These are phyloP conservation scores for Lepraria neglecta DNA, from an alignment of 495 filamentous ascomycete species.

Conservation along the genomic window DNA sequence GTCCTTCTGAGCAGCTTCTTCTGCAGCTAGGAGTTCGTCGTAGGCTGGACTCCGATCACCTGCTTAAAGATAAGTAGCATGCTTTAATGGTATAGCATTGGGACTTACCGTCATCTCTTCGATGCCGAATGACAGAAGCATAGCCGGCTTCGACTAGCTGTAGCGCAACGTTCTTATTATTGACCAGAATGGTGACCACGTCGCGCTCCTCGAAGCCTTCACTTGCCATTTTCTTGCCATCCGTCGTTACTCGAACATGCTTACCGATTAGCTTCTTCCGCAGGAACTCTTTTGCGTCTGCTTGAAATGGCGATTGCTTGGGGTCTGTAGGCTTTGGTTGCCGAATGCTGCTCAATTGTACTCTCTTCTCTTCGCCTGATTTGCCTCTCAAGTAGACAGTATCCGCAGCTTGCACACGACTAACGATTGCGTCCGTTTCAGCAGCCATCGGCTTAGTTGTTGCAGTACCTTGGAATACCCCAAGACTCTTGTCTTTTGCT, in stretches of 20 bases:
- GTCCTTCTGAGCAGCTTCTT: conserved; percentile 76
- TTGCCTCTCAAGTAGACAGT: conserved; percentile 80
- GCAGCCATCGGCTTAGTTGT: conserved; percentile 51
- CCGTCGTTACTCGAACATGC: conserved; percentile 76
- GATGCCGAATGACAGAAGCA: conserved; percentile 86
- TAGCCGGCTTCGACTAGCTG: conserved; percentile 85
- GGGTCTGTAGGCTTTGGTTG: conserved; percentile 80
- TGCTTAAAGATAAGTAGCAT: conserved; percentile 6
- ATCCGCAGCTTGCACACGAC: conserved; percentile 80
- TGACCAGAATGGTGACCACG: conserved; percentile 76
- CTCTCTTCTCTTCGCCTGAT: conserved; percentile 75
- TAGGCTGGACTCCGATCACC: conserved; percentile 88
- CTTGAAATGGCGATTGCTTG: conserved; percentile 75
- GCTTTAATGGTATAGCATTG: neutral
- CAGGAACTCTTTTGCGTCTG: conserved; percentile 93
- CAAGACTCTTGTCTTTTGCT: conserved; percentile 66
- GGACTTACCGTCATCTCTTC: conserved; percentile 63
- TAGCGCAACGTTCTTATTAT: conserved; percentile 81
- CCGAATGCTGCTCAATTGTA: conserved; percentile 85
- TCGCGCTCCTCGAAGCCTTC: conserved; percentile 93
- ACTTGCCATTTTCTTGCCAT: conserved; percentile 83
- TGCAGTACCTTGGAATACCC: conserved; percentile 72
- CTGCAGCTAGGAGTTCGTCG: conserved; percentile 82
- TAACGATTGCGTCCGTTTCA: conserved; percentile 71
- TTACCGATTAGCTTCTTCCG: conserved; percentile 94